Base-by-base conservation (phyloP, 2,329 filamentous ascomycete genomes). In the Leptographium wingfieldii region DNA sequence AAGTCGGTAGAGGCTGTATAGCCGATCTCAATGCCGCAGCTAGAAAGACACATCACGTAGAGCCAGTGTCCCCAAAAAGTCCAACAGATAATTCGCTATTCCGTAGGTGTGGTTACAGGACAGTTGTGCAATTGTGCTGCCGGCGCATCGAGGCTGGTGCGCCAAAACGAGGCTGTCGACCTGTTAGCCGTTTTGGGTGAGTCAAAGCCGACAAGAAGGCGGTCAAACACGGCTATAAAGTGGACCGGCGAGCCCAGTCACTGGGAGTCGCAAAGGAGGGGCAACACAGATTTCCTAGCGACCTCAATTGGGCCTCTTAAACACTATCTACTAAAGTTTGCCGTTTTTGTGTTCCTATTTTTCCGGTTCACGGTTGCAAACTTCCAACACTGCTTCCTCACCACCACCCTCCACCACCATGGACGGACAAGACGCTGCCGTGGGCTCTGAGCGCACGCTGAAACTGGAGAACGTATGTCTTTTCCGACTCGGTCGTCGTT, bases 391-490 rank as follows among this genome's bases (percentile, higher is more conserved):
- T 35, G 27, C 27, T 25, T 48, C 49, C 53, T 22, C 53, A 33
- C 33, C 14, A 43, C 51, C 16, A 43, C 14, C 56, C 40, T 54
- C 27, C 48, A 29, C 54, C 51, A 56, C 55, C 59, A 63, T 63
- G 62, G 56, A 55, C 40, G 60, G 35, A 38, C 59, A 62, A 57
- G 63, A 64, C 40, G 60, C 60, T 16, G 53, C 31, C 53, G 60
- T 52, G 29, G 63, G 54, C 61, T 61, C 63, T 33, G 63, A 59
- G 60, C 61, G 63, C 49, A 65, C 63, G 58, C 60, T 65, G 46
- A 65, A 65, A 62, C 57, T 65, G 49, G 63, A 65, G 49, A 65
- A 65, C 40, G 78, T 77, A 73, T 60, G 76, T 73, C n/a, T 27
- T 31, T 35, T n/a, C 19, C 3, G 3, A 6, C 43, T 14, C 38